Percentiles rank a stretch among this genome's conserved stretches.
phyloP scores from a whole-genome alignment of 2,329 filamentous ascomycete genomes.

The Penicillium sp. region DNA sequence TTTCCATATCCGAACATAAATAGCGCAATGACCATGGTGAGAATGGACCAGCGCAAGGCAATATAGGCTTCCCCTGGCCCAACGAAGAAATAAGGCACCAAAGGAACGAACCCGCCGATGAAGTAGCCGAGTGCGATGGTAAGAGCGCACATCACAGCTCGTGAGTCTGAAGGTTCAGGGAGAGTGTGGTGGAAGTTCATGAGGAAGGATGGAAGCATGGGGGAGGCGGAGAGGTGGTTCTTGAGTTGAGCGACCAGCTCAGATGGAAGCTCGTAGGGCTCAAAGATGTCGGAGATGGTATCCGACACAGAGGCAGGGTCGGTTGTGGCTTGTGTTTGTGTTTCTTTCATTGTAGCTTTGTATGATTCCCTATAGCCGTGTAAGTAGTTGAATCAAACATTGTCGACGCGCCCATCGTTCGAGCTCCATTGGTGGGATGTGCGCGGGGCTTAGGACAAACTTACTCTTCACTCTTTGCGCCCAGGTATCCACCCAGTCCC shows the following conservation, averaged over 20 bases:
- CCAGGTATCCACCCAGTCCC: constrained; percentile 74
- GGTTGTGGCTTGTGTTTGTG: constrained; percentile 32
- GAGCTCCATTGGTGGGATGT: background rate
- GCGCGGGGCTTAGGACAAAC: background rate
- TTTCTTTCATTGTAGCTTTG: constrained; percentile 41
- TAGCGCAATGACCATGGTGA: constrained; percentile 53
- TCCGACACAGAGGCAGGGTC: constrained; percentile 32
- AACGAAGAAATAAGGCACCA: constrained; percentile 63
- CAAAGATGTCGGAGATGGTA: constrained; percentile 41
- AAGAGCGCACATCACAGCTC: constrained; percentile 40
- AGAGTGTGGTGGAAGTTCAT: constrained; percentile 47
- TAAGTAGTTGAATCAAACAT: background rate
- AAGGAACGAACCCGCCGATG: constrained; percentile 50
- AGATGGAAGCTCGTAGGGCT: constrained; percentile 41
- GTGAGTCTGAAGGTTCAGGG: constrained; percentile 40
- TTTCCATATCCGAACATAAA: constrained; percentile 56
- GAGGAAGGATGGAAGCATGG: constrained; percentile 41
- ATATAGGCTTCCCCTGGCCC: constrained; percentile 78
- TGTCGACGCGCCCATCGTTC: too few species aligned
- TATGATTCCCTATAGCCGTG: constrained; percentile 37
- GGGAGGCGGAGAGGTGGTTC: constrained; percentile 37
- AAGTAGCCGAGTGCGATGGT: constrained; percentile 46
- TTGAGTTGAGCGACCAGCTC: constrained; percentile 39
- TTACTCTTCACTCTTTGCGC: constrained; percentile 53
- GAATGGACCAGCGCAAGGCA: constrained; percentile 61